phyloP scores from a whole-genome alignment of 768 basidiomycete genomes.

The Boletellus ananiceps region DNA sequence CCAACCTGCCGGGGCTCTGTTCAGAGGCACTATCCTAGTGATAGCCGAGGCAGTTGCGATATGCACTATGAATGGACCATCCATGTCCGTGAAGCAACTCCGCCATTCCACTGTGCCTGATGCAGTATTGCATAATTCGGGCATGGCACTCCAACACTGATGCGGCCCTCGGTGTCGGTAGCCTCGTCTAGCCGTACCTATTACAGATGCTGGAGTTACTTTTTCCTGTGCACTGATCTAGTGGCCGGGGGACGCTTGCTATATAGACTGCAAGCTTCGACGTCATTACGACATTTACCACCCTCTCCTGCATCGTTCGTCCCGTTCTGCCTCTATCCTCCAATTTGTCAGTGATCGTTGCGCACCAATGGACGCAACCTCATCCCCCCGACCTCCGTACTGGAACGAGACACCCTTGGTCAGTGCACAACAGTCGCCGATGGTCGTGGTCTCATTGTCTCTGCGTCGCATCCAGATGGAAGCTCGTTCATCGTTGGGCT shows the following conservation, averaged over 20 bases:
- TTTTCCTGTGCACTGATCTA: constrained; percentile 19
- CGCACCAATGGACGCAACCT: constrained; percentile 7
- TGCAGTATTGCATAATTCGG: not conserved
- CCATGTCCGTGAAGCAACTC: not conserved
- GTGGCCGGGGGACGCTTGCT: constrained; percentile 3
- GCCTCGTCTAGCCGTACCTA: constrained; percentile 1
- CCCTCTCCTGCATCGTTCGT: not conserved
- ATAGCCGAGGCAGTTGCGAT: not conserved
- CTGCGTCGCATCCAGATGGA: constrained; percentile 7
- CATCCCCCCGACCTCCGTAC: not conserved
- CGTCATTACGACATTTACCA: constrained; percentile 3
- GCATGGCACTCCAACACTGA: not conserved
- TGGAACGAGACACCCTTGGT: constrained; percentile 10
- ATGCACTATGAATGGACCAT: not conserved
- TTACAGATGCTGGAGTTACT: not conserved
- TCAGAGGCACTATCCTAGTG: not conserved
- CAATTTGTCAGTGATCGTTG: not conserved
- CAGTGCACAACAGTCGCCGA: not conserved
- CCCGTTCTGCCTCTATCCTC: not conserved
- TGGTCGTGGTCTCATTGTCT: not conserved
- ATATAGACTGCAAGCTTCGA: constrained; percentile 16
- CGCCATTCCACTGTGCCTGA: not conserved
- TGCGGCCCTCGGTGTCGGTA: not conserved
- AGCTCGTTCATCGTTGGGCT: not conserved
- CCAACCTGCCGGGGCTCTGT: constrained; percentile 4